phyloP scores from a whole-genome alignment of 768 basidiomycete genomes.

The Boletus sensibilis region DNA sequence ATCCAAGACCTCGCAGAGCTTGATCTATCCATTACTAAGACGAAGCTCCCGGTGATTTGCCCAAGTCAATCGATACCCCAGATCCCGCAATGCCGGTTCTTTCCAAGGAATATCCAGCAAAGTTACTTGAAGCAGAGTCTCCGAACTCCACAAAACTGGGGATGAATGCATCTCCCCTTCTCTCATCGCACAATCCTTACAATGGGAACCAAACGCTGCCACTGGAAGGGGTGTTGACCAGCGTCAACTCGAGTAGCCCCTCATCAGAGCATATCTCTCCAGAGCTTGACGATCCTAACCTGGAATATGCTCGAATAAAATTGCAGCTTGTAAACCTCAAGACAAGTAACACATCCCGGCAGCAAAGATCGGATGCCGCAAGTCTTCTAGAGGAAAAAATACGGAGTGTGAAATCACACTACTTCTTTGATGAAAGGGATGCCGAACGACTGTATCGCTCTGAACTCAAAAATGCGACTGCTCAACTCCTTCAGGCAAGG shows the following conservation, averaged over 20 bases:
- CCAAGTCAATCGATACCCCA: constrained; percentile 2
- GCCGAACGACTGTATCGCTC: constrained; percentile 56
- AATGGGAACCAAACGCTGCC: neutral
- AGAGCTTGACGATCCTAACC: constrained; percentile 55
- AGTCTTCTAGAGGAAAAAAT: constrained; percentile 47
- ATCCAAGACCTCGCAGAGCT: neutral
- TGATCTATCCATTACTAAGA: constrained; percentile 9
- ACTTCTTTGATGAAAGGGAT: constrained; percentile 69
- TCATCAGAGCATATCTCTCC: constrained; percentile 34
- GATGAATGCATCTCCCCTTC: constrained; percentile 40
- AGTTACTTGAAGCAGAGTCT: neutral
- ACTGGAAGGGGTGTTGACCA: constrained; percentile 7
- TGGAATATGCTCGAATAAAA: constrained; percentile 62
- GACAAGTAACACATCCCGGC: constrained; percentile 29
- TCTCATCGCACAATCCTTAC: constrained; percentile 29
- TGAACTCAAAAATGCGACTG: constrained; percentile 52
- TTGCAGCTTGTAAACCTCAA: constrained; percentile 51
- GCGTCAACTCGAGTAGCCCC: constrained; percentile 1
- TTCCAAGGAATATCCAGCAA: neutral
- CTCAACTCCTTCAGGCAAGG: constrained; percentile 41
- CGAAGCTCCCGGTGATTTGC: constrained; percentile 14
- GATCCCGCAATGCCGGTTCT: constrained; percentile 1
- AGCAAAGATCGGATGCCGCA: constrained; percentile 28
- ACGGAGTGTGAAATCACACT: constrained; percentile 49
- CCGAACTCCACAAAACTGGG: constrained; percentile 32